Evolutionary conservation across 768 basidiomycete genomes (phyloP).

Genomic region (Leccinum truebloodii): DNA sequence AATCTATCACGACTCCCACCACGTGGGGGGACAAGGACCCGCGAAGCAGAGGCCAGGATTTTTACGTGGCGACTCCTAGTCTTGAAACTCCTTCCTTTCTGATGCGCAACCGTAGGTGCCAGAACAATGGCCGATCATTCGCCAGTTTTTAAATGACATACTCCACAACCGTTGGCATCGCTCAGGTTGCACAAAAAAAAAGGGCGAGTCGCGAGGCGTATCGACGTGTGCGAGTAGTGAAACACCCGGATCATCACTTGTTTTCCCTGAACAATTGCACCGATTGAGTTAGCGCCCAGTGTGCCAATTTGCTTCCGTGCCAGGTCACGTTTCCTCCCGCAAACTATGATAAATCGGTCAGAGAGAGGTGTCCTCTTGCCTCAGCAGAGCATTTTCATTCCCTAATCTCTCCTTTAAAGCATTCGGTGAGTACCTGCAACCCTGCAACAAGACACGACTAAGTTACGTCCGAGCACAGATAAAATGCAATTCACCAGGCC

Average conservation of each 20-base stretch:
- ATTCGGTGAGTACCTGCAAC: neutral
- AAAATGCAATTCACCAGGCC: neutral
- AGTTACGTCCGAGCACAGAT: neutral
- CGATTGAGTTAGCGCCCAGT: neutral
- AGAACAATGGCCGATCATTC: neutral
- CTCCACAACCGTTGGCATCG: neutral
- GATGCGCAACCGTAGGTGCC: neutral
- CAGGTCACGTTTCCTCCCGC: neutral
- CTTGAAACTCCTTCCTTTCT: neutral
- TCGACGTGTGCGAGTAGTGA: neutral
- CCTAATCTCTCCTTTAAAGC: neutral
- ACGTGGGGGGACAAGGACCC: no score
- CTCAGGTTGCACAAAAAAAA: neutral
- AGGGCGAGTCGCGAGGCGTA: neutral
- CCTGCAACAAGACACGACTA: neutral
- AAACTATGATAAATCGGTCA: neutral
- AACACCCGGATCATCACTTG: neutral
- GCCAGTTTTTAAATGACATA: neutral
- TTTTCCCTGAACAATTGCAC: neutral
- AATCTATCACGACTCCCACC: neutral
- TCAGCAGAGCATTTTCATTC: neutral
- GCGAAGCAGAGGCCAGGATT: neutral
- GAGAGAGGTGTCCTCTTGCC: neutral
- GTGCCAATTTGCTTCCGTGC: neutral
- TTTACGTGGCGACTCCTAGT: neutral